Evolutionary conservation across 2,329 filamentous ascomycete species (phyloP), one percentile per base, ranked within the genome.

Genomic region (Ophiostoma quercus): DNA sequence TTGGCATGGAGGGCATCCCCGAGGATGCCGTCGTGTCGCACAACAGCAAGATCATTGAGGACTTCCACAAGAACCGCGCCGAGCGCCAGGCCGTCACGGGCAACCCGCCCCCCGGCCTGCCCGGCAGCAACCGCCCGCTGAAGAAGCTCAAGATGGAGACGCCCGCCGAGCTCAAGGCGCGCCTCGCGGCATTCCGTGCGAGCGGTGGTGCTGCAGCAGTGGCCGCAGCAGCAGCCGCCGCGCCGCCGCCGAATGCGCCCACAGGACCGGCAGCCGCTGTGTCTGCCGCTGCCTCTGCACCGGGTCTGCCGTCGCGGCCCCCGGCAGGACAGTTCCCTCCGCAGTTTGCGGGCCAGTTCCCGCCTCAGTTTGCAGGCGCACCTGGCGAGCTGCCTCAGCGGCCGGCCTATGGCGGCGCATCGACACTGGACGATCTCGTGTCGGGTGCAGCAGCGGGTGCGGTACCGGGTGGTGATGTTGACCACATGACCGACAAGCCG

Each of bases 1-100:
- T 98, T 78, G 95, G 94, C 76, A 97, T 97, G 92, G 93, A 97
- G 79, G 95, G 95, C 77, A 92, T 98, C 51, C 95, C 95, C 2
- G 90, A 92, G 71, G 92, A 97, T 71, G 86, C 96, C 72, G 82
- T 92, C 71, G 87, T 92, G 76, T 87, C 91, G 76, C 94, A 97
- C 83, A 90, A 92, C 77, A 91, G 95, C 79, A 88, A 92, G 75
- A 92, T 98, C 77, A 88, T 93, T 73, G 87, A 92, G 75, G 90
- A 91, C 79, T 97, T 90, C 79, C 94, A 96, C 79, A 89, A 92
- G 77, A 89, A 89, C 34, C 92, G 96, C 79, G 90, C 91, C 71
- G 92, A 96, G 75, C 87, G 93, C 71, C 89, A 91, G 74, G 88
- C 90, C 67, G 85, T 88, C 9, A 96, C 93, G 1, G 94, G 94